Base-by-base conservation (phyloP, 2,329 filamentous ascomycete genomes). In the Claviceps paspali region DNA sequence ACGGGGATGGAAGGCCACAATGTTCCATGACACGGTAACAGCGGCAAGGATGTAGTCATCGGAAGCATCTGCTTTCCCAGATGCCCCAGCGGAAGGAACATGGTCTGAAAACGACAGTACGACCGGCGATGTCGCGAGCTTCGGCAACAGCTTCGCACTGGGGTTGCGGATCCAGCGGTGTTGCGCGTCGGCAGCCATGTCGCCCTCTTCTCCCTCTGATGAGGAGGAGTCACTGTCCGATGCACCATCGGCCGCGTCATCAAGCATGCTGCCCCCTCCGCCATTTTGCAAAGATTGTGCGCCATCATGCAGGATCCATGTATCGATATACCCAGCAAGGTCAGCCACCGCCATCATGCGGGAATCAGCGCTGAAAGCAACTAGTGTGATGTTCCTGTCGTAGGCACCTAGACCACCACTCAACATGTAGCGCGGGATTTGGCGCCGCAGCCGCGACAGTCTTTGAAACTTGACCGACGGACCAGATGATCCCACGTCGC, bases 251-350 rank as follows among this genome's bases (percentile, higher is more conserved):
- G 47, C 36, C 38, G 27, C 50, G 43, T 60, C 55, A 52, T 59
- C 49, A 29, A 49, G 37, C 19, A 52, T 51, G 15, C 55, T 47
- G 7, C 46, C 44, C 23, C 55, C 52, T 41, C 55, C 49, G 10
- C 51, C 53, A 37, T 60, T 53, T 39, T 52, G 45, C 35, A 47
- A 33, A 12, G 43, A 38, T 19, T 55, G 48, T 3, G 43, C 45
- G 7, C 54, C 53, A 38, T 60, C 60, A 50, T 74, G 68, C 38
- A 93, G 59, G 2, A 85, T 62, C 82, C 87, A 98, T 14, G 79
- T 85, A 52, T 96, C 87, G 23, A 96, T 67, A 56, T 79, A 85
- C 30, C 91, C 91, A 30, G 81, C 78, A 36, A 95, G 60, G 54
- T 95, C 88, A 33, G 80, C 78, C 22, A 78, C 73, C 7, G 81